Base-by-base conservation (phyloP, 306 rosid genomes). In the Quercus gilva region DNA sequence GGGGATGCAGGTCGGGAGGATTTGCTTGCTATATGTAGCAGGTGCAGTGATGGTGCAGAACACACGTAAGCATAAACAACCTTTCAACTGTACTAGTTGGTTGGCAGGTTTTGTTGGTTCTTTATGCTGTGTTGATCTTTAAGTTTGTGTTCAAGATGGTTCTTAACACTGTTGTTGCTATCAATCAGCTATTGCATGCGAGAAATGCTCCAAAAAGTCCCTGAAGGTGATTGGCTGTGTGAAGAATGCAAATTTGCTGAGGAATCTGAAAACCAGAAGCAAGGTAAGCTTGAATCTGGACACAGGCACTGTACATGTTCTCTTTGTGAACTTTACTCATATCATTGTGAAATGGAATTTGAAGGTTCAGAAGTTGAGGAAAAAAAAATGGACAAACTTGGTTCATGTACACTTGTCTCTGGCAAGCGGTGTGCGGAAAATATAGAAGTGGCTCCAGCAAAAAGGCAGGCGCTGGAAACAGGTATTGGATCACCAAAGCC, bases 21-120 rank as follows among this genome's bases (percentile, higher is more conserved):
- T 73, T 64, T 78, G 80, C 98, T 94, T 79, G 98, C 95, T 80
- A 88, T 87, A 55, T 94, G 98, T 86, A 82, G 94, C 83, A 88
- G 92, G 84, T 94, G 98, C 83, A 90, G 88, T 41, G 98, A 94
- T 76, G 98, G 98, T n/a, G 98, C 98, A 55, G 98, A 94, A 73
- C 98, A 94, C 86, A 92, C 85, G 98, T 94, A 87, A 85, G 97
- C 77, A 57, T 69, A 73, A 70, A 53, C 71, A 56, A 31, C 26
- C 74, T 84, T 74, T 59, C 21, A 72, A 63, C 29, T 9, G 14
- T 25, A 23, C 79, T 82, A 43, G 72, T 76, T 35, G 14, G 55
- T 60, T 79, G 72, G 77, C 74, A 55, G 56, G 59, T 72, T 85
- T 80, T 71, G 56, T 53, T 69, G 64, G 15, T 67, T 71, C 68